Evolutionary conservation across 2,329 filamentous ascomycete species (phyloP).

Genomic region (Cyclaneusma minus): DNA sequence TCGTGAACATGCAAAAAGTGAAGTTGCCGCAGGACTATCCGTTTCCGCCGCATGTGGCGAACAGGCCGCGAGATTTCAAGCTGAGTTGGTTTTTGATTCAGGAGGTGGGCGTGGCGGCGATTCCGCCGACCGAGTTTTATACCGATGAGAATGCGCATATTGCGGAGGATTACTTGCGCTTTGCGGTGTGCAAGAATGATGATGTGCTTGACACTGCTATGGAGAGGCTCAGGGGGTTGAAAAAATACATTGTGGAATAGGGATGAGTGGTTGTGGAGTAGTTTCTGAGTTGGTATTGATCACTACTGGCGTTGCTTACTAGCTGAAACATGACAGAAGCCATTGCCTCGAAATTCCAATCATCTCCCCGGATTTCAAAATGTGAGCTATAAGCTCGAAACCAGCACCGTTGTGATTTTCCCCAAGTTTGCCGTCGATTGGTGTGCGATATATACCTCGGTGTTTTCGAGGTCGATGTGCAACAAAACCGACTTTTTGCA

Average conservation of each 20-base stretch:
- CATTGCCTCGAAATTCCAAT: too few relatives aligned
- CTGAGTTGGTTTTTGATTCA: constrained; percentile 94
- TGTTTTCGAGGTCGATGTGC: too few relatives aligned
- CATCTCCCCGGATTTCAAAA: too few relatives aligned
- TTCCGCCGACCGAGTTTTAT: constrained; percentile 95
- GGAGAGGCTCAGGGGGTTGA: constrained; percentile 55
- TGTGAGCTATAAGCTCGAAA: too few relatives aligned
- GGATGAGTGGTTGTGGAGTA: too few relatives aligned
- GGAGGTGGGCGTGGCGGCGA: constrained; percentile 87
- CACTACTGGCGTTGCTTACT: too few relatives aligned
- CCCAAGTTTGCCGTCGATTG: too few relatives aligned
- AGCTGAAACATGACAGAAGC: too few relatives aligned
- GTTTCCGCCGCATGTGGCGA: constrained; percentile 79
- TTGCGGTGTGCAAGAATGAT: constrained; percentile 93
- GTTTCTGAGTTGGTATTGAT: too few relatives aligned
- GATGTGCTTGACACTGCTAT: constrained; percentile 68
- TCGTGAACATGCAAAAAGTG: constrained; percentile 85
- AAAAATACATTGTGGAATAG: constrained; percentile 45
- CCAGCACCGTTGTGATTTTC: too few relatives aligned
- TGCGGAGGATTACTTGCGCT: constrained; percentile 84
- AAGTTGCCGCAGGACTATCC: constrained; percentile 69
- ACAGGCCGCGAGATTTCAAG: constrained; percentile 82
- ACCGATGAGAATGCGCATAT: constrained; percentile 70
- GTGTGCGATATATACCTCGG: too few relatives aligned
- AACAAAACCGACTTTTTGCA: too few relatives aligned